Evolutionary conservation across 495 filamentous ascomycete genomes (phyloP).

Genomic region (Massariosphaeria phaeospora): DNA sequence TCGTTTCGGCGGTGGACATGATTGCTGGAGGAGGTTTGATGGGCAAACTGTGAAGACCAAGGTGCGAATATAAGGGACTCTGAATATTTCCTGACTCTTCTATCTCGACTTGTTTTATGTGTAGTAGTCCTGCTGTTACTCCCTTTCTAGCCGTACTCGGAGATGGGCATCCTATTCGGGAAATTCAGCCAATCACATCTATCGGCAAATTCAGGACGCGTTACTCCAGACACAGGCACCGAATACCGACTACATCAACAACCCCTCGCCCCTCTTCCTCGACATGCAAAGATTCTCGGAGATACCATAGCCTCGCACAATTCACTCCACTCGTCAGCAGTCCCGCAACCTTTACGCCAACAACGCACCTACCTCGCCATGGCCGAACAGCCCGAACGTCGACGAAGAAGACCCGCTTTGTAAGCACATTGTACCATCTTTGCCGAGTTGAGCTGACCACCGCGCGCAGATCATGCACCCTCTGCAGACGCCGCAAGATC

Average conservation of each 20-base stretch:
- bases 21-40: too few species aligned
- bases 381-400: constrained; percentile 42
- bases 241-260: not conserved
- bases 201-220: not conserved
- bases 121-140: too few species aligned
- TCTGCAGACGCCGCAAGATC: constrained; percentile 50
- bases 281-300: not conserved
- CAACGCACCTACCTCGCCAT: too few species aligned
- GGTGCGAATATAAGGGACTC: too few species aligned
- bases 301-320: not conserved
- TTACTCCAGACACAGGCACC: not conserved
- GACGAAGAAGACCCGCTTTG: constrained; percentile 48
- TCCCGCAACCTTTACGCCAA: too few species aligned
- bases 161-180: not conserved
- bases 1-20: too few species aligned
- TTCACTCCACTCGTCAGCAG: too few species aligned
- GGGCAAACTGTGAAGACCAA: too few species aligned
- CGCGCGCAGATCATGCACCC: constrained; percentile 41
- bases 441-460: not conserved
- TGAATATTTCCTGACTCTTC: too few species aligned
- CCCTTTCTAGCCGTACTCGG: too few species aligned
- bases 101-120: too few species aligned
- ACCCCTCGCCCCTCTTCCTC: too few species aligned
- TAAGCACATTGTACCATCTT: constrained; percentile 28
- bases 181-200: not conserved